These are phyloP conservation scores for Eucalyptus regnans DNA, from an alignment of 345 rosid species.

Conservation along the genomic window DNA sequence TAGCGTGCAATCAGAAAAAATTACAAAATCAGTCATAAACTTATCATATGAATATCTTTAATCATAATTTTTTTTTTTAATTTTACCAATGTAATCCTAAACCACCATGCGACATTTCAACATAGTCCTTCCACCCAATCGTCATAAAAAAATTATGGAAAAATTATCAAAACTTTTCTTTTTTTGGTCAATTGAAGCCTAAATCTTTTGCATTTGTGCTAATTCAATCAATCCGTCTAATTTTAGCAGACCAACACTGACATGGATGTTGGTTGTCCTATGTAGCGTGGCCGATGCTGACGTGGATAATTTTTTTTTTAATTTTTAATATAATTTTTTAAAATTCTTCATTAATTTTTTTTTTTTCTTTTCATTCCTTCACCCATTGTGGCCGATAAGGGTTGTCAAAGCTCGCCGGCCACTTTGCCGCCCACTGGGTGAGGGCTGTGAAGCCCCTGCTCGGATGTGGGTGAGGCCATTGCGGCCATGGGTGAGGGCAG, in stretches of 20 bases:
- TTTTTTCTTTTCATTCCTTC: too few relatives aligned
- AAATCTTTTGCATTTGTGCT: accelerated
- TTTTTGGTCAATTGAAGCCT: too few relatives aligned
- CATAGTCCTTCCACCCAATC: neutral
- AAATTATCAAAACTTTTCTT: accelerated
- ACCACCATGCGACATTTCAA: accelerated
- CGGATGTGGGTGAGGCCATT: neutral
- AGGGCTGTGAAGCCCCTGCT: too few relatives aligned
- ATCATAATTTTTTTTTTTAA: neutral
- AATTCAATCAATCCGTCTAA: too few relatives aligned
- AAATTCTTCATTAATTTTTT: too few relatives aligned
- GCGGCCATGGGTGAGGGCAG: neutral
- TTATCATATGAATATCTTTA: accelerated
- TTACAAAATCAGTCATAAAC: neutral
- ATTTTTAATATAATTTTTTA: accelerated
- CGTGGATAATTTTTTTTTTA: too few relatives aligned
- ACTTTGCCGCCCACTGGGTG: accelerated
- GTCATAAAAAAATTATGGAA: accelerated
- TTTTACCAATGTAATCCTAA: neutral
- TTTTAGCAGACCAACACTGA: accelerated
- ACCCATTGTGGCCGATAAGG: accelerated
- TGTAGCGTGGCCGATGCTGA: accelerated
- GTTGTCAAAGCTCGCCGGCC: too few relatives aligned
- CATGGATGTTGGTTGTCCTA: accelerated
- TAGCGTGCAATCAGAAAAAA: neutral